Percentiles rank a stretch among this genome's conserved stretches.
Evolutionary conservation across 441 rosid species (phyloP).

Genomic region (Gossypium lobatum): DNA sequence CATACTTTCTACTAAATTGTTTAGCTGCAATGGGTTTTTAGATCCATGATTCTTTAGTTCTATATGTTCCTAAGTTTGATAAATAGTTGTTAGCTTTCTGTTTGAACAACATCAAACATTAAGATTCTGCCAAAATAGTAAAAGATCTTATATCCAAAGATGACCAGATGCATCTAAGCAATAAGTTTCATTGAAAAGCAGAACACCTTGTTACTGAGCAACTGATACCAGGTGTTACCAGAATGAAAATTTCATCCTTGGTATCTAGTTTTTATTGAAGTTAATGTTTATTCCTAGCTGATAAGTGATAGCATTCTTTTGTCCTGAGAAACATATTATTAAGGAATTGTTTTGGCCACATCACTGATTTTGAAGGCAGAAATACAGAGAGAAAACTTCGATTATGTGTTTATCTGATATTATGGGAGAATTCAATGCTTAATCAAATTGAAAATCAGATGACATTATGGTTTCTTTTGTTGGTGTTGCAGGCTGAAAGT

Average conservation of each 20-base stretch:
- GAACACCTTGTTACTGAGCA: not conserved
- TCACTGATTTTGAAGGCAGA: slow-evolving; percentile 1
- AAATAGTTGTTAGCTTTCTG: not conserved
- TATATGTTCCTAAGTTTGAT: not conserved
- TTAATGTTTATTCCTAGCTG: not conserved
- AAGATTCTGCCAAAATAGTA: not conserved
- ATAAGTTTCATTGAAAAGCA: not conserved
- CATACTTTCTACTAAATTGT: not conserved
- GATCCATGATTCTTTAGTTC: not conserved
- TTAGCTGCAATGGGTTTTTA: slow-evolving; percentile 4
- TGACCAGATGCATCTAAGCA: not conserved
- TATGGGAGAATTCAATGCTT: not conserved
- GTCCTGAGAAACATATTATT: not conserved
- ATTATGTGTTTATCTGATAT: slow-evolving; percentile 1
- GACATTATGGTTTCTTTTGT: slow-evolving; percentile 11
- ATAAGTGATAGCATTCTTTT: not conserved
- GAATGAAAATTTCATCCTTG: not conserved
- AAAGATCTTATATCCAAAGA: not conserved
- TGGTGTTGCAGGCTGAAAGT: slow-evolving; percentile 75
- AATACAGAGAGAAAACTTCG: not conserved
- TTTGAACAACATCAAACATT: not conserved
- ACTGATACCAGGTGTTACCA: not conserved
- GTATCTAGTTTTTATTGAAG: not conserved
- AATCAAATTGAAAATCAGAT: not conserved
- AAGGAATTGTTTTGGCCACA: not conserved